These are phyloP conservation scores for Candida berthetii DNA, from an alignment of 805 yeast genomes.

Conservation along the genomic window DNA sequence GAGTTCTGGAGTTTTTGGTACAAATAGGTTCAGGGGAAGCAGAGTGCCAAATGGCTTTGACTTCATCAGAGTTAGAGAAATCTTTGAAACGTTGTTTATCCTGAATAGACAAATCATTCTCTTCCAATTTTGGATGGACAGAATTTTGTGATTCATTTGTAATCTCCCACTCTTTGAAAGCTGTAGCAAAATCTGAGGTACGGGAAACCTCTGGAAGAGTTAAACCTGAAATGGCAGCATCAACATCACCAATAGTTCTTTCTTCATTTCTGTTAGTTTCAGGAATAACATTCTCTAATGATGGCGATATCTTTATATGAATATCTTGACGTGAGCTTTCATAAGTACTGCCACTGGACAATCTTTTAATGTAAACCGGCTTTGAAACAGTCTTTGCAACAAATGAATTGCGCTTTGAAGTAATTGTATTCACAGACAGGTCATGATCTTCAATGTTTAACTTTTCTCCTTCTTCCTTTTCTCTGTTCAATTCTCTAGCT, in stretches of 20 bases:
- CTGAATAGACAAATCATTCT: too few relatives aligned
- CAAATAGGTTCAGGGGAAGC: constrained; percentile 1
- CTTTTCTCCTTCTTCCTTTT: constrained; percentile 5
- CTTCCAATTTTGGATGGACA: too few relatives aligned
- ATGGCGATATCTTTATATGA: neutral
- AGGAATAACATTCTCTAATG: too few relatives aligned
- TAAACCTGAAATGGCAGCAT: too few relatives aligned
- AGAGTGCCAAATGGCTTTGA: constrained; percentile 18
- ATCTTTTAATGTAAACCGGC: constrained; percentile 11
- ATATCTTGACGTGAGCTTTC: neutral
- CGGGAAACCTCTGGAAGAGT: constrained; percentile 38
- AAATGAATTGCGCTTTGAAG: constrained; percentile 9
- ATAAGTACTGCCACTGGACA: too few relatives aligned
- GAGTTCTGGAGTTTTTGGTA: constrained; percentile 1
- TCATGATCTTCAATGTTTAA: constrained; percentile 2
- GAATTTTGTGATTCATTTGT: neutral
- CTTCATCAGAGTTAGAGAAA: constrained; percentile 1
- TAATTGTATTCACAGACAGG: neutral
- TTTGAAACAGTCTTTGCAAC: constrained; percentile 16
- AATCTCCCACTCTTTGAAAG: constrained; percentile 29
- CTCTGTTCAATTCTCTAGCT: constrained; percentile 5
- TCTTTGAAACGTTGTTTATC: neutral
- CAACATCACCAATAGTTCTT: too few relatives aligned
- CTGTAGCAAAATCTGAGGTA: constrained; percentile 42
- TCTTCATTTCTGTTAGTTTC: too few relatives aligned